These are phyloP conservation scores for Entophlyctis luteolus DNA, from an alignment of 192 early-diverging fungal genomes.

Conservation along the genomic window DNA sequence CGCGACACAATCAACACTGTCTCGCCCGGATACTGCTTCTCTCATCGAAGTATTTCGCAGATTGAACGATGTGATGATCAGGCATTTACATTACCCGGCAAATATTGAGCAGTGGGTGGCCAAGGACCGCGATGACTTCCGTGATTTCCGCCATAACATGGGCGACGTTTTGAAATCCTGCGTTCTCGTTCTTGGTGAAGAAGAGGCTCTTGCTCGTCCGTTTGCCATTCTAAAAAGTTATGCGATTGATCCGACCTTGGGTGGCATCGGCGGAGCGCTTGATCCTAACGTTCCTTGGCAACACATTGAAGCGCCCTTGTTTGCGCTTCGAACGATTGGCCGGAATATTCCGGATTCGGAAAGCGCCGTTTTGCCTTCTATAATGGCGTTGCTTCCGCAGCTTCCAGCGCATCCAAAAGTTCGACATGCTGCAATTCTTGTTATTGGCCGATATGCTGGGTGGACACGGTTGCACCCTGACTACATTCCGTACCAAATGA, in stretches of 20 bases:
- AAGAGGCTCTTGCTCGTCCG: constrained; percentile 67
- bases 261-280: constrained; percentile 35
- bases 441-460: constrained; percentile 90
- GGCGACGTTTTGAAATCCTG: constrained; percentile 97
- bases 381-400: constrained; percentile 85
- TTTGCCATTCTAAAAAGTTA: constrained; percentile 52
- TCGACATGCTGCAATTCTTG: constrained; percentile 90
- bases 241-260: constrained; percentile 26
- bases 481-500: constrained; percentile 88
- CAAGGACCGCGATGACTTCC: constrained; percentile 91
- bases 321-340: constrained; percentile 91
- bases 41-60: constrained; percentile 54
- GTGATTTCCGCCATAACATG: constrained; percentile 93
- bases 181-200: constrained; percentile 74
- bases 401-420: constrained; percentile 90
- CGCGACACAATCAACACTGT: constrained; percentile 6
- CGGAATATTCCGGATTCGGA: constrained; percentile 71
- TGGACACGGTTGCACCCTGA: constrained; percentile 89
- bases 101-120: constrained; percentile 61
- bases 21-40: constrained; percentile 19
- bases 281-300: constrained; percentile 73
- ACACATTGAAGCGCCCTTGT: constrained; percentile 89
- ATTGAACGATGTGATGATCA: constrained; percentile 79
- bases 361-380: constrained; percentile 73
- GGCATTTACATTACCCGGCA: constrained; percentile 85